phyloP scores from a whole-genome alignment of 108 stramenopile species.

The Mediolabrus comicus region DNA sequence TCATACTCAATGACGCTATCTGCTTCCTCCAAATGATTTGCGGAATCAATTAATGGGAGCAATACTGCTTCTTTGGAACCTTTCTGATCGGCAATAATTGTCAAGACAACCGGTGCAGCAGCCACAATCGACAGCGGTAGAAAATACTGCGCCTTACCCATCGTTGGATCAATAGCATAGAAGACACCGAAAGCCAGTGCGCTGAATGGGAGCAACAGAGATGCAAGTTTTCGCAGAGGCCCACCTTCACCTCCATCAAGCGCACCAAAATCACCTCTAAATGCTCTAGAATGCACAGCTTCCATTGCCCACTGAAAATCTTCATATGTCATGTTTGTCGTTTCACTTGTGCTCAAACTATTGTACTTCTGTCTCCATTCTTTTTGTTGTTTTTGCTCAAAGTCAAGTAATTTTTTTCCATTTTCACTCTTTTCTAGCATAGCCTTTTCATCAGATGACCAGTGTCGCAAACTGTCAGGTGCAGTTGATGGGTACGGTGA shows the following conservation, averaged over 20 bases:
- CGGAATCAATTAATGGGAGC: conserved; percentile 77
- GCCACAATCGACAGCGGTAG: conserved; percentile 41
- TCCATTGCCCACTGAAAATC: conserved; percentile 83
- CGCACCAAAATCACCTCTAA: conserved; percentile 58
- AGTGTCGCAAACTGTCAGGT: conserved; percentile 71
- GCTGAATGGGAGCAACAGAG: conserved; percentile 32
- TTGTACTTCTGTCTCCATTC: conserved; percentile 67
- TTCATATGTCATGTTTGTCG: conserved; percentile 50
- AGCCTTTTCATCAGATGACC: conserved; percentile 58
- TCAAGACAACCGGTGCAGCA: conserved; percentile 50
- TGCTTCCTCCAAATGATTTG: conserved; percentile 74
- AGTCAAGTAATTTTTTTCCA: conserved; percentile 51
- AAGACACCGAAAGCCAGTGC: conserved; percentile 40
- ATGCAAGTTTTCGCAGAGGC: conserved; percentile 39
- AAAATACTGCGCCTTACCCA: conserved; percentile 35
- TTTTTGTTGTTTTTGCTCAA: conserved; percentile 46
- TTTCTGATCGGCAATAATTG: conserved; percentile 36
- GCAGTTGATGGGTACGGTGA: conserved; percentile 59
- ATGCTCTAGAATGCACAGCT: conserved; percentile 77
- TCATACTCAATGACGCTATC: conserved; percentile 72
- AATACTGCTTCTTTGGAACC: conserved; percentile 59
- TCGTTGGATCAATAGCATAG: conserved; percentile 34
- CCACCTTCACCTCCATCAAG: conserved; percentile 35
- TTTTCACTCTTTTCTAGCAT: conserved; percentile 31
- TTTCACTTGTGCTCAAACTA: conserved; percentile 4